Evolutionary conservation across 1,284 basidiomycete genomes (phyloP), one percentile per base, ranked within the genome.

Genomic region (Phlebopus sp.): DNA sequence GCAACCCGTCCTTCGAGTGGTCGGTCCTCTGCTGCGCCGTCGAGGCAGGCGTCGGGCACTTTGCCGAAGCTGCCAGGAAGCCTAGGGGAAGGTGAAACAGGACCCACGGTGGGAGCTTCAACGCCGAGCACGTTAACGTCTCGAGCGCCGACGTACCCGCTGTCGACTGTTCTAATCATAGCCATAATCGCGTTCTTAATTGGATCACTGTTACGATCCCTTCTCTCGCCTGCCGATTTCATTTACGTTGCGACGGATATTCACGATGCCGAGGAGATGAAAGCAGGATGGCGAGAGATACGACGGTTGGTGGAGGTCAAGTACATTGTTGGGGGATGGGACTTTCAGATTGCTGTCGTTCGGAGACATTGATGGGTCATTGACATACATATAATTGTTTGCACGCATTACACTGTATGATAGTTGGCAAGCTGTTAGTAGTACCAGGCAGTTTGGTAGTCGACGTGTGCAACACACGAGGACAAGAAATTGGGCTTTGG

Each of bases 171-270:
- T 46, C 64, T 98, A 53, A 72, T 95, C 49, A 80, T 89, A 14
- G 92, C 85, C 38, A 66, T 98, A 53, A 89, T 96, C 53, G 88
- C 90, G 31, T 95, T 98, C 68, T 72, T 99, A 54, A 75, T 97
- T 53, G 96, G 96, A 31, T 95, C 91, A 10, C 73, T 99, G 42
- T 69, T 96, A 52, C 81, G 96, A 49, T 92, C 90, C 7, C 73
- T 97, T 52, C 70, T 97, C 34, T 85, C 86, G 7, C 89, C 93
- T 10, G 86, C 89, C n/a, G 95, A 97, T 68, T 98, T 95, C 71
- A 83, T 96, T 45, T 89, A 89, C 66, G 77, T 91, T 42, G 82
- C 81, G 51, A 73, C 71, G 44, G 82, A 82, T 53, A 58, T 76
- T 54, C 62, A 67, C 57, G 79, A 81, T 48, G 74, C 69, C 42